Evolutionary conservation across 2,329 filamentous ascomycete species (phyloP).

Genomic region (Ustulina deusta): DNA sequence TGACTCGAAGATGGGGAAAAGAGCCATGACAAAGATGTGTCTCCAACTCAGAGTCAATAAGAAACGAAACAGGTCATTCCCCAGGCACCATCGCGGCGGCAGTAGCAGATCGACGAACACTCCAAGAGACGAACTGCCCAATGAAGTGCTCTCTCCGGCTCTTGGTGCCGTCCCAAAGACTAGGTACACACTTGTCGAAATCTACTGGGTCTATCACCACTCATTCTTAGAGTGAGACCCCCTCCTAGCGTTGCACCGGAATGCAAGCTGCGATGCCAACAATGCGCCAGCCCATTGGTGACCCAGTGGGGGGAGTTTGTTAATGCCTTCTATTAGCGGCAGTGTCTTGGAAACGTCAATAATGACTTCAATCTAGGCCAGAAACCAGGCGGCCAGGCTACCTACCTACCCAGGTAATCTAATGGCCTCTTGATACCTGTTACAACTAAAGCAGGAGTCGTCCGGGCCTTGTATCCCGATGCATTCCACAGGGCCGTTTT

Average conservation of each 20-base stretch:
- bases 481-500: constrained; percentile 11
- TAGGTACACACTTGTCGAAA: constrained; percentile 13
- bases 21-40: constrained; percentile 6
- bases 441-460: constrained; percentile 14
- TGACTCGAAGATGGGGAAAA: constrained; percentile 2
- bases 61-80: constrained; percentile 32
- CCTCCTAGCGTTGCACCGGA: constrained; percentile 37
- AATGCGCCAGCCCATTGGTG: constrained; percentile 33
- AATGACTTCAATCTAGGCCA: constrained; percentile 1
- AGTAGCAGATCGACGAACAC: constrained; percentile 31
- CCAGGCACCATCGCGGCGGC: constrained; percentile 16
- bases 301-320: constrained; percentile 30
- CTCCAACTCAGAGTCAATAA: constrained; percentile 21
- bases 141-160: constrained; percentile 22
- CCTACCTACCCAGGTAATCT: not conserved
- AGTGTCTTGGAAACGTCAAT: constrained; percentile 14
- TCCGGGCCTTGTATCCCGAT: constrained; percentile 16
- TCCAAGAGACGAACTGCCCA: constrained; percentile 31
- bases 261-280: constrained; percentile 37
- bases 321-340: constrained; percentile 17
- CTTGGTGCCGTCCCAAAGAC: constrained; percentile 15
- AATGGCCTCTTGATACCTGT: constrained; percentile 18
- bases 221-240: constrained; percentile 34
- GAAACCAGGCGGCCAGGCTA: not conserved
- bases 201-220: constrained; percentile 20